These are phyloP conservation scores for Endothia cerciana DNA, from an alignment of 2,329 filamentous ascomycete species.

Conservation along the genomic window DNA sequence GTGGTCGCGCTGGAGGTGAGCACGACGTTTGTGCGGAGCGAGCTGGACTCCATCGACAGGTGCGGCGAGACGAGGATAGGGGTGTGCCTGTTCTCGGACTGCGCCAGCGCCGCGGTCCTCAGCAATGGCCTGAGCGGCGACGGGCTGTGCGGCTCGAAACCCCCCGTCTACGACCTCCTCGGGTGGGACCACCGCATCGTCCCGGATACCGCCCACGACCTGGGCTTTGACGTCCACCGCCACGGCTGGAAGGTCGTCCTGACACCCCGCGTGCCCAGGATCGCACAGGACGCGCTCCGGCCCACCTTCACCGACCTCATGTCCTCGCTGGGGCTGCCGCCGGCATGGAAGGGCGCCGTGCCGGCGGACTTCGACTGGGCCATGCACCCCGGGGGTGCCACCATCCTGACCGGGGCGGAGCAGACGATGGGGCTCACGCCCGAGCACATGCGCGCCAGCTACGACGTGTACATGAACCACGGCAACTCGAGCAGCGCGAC, in stretches of 20 bases:
- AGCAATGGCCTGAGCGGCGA: slow-evolving; percentile 64
- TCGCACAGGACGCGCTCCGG: slow-evolving; percentile 55
- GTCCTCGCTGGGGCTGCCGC: slow-evolving; percentile 40
- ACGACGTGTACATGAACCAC: slow-evolving; percentile 68
- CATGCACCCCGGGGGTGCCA: slow-evolving; percentile 70
- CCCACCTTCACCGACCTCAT: slow-evolving; percentile 61
- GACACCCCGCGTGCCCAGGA: slow-evolving; percentile 61
- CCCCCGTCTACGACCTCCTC: slow-evolving; percentile 61
- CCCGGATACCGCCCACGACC: slow-evolving; percentile 62
- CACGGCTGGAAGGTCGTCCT: slow-evolving; percentile 70
- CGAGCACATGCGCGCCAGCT: slow-evolving; percentile 71
- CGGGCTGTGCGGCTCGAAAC: slow-evolving; percentile 31
- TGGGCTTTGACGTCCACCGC: slow-evolving; percentile 69
- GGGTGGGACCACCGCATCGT: slow-evolving; percentile 69
- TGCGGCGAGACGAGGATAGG: slow-evolving; percentile 67
- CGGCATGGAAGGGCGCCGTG: slow-evolving; percentile 45
- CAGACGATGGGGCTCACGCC: slow-evolving; percentile 58
- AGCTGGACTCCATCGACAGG: slow-evolving; percentile 65
- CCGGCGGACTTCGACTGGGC: slow-evolving; percentile 72
- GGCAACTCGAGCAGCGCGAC: slow-evolving; percentile 74
- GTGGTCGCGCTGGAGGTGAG: slow-evolving; percentile 68
- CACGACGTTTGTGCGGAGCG: slow-evolving; percentile 64
- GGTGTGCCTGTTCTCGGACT: slow-evolving; percentile 70
- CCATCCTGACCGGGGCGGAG: slow-evolving; percentile 68
- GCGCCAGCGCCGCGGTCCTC: slow-evolving; percentile 66